Evolutionary conservation across 352 stramenopile species (phyloP), one percentile per base, ranked within the genome.

Genomic region (Pythium vanterpoolii): DNA sequence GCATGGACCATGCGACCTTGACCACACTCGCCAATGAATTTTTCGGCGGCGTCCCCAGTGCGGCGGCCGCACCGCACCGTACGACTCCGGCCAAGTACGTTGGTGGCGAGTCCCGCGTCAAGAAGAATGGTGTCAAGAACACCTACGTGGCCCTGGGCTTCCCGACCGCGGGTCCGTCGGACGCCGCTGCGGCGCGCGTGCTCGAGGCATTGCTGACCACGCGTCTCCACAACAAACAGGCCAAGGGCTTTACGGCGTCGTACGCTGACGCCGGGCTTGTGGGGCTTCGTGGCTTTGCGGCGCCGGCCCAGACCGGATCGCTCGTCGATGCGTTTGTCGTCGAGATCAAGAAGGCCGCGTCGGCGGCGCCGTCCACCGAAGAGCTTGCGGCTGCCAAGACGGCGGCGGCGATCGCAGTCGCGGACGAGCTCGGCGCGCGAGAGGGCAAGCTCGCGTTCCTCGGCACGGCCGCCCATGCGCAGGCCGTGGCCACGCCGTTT

Each of bases 131-230:
- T 44, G 49, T 64, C 38, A 75, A 83, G 56, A 76, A 78, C 54
- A 91, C 85, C 52, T 79, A 91, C 69, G 79, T 95, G 3, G 85
- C 85, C 31, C 56, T 95, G 31, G 83, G 72, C 24, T 86, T 95
- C 55, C 67, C 76, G 40, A 86, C 73, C 5, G 85, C 68, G 19
- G 79, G 79, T 44, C 72, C 67, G 72, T 40, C 60, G 74, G 66
- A 86, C 44, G 79, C 75, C 48, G 74, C 70, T 28, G 72, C 76
- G 21, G 75, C 74, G 42, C 76, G 89, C 45, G 83, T 95, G 71
- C 76, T 95, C 44, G 68, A 79, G 62, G 77, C 76, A 26, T 56
- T 95, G 61, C 62, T 95, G 51, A 67, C 60, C 8, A 39, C 73
- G 60, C 83, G 83, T 44, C 63, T 91, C 30, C 74, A 82, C 67